A percentile compares a stretch with the other conserved stretches of the same genome.
phyloP scores from a whole-genome alignment of 1,284 basidiomycete species.

The Sparassis latifolia region DNA sequence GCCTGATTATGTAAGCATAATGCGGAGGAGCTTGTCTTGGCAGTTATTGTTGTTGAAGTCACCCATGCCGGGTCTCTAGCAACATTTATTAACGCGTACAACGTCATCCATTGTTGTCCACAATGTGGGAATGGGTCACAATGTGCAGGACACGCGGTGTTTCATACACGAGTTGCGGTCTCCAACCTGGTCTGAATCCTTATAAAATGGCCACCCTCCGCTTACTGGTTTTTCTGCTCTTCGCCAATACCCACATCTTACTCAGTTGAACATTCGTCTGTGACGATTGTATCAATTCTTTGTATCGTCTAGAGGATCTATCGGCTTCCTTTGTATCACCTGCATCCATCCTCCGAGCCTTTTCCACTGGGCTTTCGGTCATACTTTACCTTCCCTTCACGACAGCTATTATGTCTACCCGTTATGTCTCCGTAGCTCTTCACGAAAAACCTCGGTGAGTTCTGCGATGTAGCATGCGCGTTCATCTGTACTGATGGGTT shows the following conservation, averaged over 20 bases:
- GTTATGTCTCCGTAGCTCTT: conserved; percentile 11
- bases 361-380: too few species aligned
- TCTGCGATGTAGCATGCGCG: background rate
- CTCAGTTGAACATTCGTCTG: conserved; percentile 1
- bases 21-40: too few species aligned
- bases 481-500: background rate
- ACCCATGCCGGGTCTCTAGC: too few species aligned
- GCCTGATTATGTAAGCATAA: too few species aligned
- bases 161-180: background rate
- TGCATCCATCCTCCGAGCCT: background rate
- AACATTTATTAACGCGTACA: too few species aligned
- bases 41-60: too few species aligned
- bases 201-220: background rate
- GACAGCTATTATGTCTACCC: conserved; percentile 12
- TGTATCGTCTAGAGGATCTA: background rate
- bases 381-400: too few species aligned
- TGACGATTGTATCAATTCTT: background rate
- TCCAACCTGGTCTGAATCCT: background rate
- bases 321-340: background rate
- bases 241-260: background rate
- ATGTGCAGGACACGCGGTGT: background rate
- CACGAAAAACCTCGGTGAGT: conserved; percentile 21
- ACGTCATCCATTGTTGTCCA: background rate
- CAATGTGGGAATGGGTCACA: background rate
- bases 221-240: background rate